phyloP scores from a whole-genome alignment of 768 basidiomycete species.

The Suillus paluster region DNA sequence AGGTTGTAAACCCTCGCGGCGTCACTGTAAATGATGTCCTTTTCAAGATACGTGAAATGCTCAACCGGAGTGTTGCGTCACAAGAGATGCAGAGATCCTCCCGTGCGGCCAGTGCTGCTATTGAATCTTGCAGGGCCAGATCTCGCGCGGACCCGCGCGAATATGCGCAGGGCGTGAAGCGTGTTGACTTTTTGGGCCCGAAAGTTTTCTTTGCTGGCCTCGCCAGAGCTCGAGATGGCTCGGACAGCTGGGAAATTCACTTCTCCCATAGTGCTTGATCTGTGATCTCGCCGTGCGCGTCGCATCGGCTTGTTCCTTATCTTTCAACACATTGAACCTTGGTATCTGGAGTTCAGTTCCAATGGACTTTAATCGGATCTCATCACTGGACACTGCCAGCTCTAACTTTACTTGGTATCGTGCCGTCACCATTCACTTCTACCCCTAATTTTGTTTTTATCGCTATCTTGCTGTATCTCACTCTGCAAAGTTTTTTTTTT shows the following conservation, averaged over 20 bases:
- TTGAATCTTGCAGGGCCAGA: constrained; percentile 36
- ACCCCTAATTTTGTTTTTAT: constrained; percentile 5
- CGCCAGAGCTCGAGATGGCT: constrained; percentile 27
- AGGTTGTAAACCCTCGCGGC: constrained; percentile 31
- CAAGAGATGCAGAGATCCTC: constrained; percentile 20
- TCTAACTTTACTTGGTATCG: neutral
- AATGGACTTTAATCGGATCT: neutral
- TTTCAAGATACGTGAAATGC: constrained; percentile 28
- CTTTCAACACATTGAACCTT: neutral
- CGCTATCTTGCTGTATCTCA: constrained; percentile 2
- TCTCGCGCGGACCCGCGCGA: constrained; percentile 36
- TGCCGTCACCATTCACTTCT: neutral
- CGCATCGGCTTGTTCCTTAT: neutral
- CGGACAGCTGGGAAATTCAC: constrained; percentile 34
- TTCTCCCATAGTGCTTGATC: constrained; percentile 26
- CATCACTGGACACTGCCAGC: neutral
- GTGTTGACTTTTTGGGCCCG: constrained; percentile 43
- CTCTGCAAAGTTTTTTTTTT: neutral
- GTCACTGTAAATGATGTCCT: constrained; percentile 36
- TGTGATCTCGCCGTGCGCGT: neutral
- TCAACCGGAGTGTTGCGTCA: constrained; percentile 28
- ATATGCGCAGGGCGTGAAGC: constrained; percentile 43
- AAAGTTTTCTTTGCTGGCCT: constrained; percentile 37
- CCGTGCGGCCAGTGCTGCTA: constrained; percentile 27
- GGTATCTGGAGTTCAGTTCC: neutral